Conservation (phyloP, 2,329 filamentous ascomycete genomes). For the Pestalotiopsis sp. region DNA sequence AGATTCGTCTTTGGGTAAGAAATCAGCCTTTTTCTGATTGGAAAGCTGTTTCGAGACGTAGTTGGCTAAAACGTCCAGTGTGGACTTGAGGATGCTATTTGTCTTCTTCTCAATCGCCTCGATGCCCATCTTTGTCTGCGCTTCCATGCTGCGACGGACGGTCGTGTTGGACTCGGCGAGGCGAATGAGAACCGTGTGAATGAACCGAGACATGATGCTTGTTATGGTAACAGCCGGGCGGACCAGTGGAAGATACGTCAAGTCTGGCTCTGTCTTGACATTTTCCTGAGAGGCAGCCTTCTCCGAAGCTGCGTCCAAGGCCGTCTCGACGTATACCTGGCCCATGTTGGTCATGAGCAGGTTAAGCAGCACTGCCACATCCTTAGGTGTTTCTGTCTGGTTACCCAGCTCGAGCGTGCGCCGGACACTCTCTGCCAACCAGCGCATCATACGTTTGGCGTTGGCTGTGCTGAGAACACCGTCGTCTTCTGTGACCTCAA, state of each 20-base stretch:
- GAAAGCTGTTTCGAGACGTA: conserved; percentile 74
- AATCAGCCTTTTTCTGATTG: conserved; percentile 85
- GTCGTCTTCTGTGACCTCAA: conserved; percentile 88
- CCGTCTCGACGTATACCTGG: conserved; percentile 72
- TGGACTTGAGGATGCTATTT: conserved; percentile 57
- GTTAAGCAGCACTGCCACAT: conserved; percentile 81
- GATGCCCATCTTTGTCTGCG: conserved; percentile 71
- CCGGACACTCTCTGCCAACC: conserved; percentile 93
- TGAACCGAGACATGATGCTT: conserved; percentile 90
- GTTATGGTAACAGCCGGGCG: conserved; percentile 84
- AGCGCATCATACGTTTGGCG: conserved; percentile 97
- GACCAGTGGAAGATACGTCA: conserved; percentile 77
- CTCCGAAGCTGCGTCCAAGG: conserved; percentile 70
- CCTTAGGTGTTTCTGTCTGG: conserved; percentile 86
- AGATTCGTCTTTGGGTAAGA: conserved; percentile 76
- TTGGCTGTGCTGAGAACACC: conserved; percentile 79
- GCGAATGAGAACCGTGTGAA: conserved; percentile 85
- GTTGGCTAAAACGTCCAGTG: conserved; percentile 68
- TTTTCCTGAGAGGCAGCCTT: conserved; percentile 75
- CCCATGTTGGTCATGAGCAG: conserved; percentile 86
- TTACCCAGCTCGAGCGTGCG: conserved; percentile 88
- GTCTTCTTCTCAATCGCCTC: conserved; percentile 84
- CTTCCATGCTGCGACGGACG: conserved; percentile 85
- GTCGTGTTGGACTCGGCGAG: conserved; percentile 88
- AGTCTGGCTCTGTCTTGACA: conserved; percentile 81